These are phyloP conservation scores for Fusarium sp. DNA, from an alignment of 2,329 filamentous ascomycete species.

Conservation along the genomic window DNA sequence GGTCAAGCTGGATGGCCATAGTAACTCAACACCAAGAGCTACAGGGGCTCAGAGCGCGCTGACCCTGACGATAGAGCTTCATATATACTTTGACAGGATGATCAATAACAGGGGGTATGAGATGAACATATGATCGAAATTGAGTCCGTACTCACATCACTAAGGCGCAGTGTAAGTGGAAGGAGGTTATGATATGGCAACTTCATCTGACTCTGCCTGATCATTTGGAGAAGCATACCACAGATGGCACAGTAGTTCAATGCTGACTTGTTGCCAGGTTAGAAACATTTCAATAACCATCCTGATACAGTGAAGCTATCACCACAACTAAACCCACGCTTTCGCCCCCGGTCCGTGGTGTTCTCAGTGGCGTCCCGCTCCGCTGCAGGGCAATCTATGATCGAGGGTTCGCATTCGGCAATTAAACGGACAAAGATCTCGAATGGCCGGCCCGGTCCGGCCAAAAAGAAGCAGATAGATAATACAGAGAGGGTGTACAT, in stretches of 20 bases:
- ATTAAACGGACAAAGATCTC: conserved; percentile 19
- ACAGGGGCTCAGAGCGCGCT: neutral
- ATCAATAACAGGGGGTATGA: neutral
- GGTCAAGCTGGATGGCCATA: neutral
- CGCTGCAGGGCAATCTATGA: conserved; percentile 34
- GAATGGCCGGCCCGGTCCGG: conserved; percentile 34
- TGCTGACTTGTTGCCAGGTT: neutral
- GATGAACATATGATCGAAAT: neutral
- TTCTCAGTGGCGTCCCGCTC: conserved; percentile 22
- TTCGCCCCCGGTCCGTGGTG: conserved; percentile 33
- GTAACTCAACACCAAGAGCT: conserved; percentile 18
- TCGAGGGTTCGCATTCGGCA: conserved; percentile 33
- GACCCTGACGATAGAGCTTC: neutral
- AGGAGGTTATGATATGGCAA: neutral
- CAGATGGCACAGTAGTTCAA: rapidly evolving
- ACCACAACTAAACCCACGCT: conserved; percentile 10
- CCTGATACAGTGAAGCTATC: conserved; percentile 34
- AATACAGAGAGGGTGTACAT: neutral
- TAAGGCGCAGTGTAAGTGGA: neutral
- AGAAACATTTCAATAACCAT: too few relatives aligned
- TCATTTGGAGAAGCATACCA: neutral
- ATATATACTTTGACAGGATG: too few relatives aligned
- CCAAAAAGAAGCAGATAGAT: conserved; percentile 6
- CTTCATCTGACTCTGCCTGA: neutral
- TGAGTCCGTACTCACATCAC: neutral